phyloP scores from a whole-genome alignment of 768 basidiomycete species.

The Rhodocollybia butyracea region DNA sequence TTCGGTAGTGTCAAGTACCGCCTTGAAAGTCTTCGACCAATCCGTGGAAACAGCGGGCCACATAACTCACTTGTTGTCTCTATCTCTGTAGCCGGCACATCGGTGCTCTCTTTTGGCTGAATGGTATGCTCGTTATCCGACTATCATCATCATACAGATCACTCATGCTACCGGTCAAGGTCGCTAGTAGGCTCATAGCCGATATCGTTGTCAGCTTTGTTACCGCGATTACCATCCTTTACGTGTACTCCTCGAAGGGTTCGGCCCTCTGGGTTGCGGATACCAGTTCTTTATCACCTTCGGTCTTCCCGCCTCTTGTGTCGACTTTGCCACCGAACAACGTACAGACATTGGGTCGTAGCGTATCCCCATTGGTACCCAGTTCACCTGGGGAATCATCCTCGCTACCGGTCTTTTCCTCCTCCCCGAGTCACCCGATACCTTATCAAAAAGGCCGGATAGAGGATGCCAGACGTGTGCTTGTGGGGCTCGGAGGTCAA shows the following conservation, averaged over 20 bases:
- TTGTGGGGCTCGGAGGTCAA: constrained; percentile 61
- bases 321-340: constrained; percentile 64
- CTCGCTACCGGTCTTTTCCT: constrained; percentile 68
- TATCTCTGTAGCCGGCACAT: constrained; percentile 85
- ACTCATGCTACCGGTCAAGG: constrained; percentile 24
- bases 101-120: constrained; percentile 55
- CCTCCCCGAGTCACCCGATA: constrained; percentile 84
- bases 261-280: constrained; percentile 65
- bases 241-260: constrained; percentile 68
- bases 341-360: constrained; percentile 50
- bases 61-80: constrained; percentile 46
- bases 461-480: constrained; percentile 53
- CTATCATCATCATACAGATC: constrained; percentile 62
- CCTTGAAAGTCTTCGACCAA: too few relatives aligned
- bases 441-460: constrained; percentile 64
- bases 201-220: constrained; percentile 80
- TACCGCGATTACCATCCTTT: constrained; percentile 57
- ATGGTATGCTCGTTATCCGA: constrained; percentile 13
- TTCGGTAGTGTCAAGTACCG: too few relatives aligned
- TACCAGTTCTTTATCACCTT: constrained; percentile 78
- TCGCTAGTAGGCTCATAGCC: constrained; percentile 70
- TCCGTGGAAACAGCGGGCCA: constrained; percentile 47
- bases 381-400: constrained; percentile 77
- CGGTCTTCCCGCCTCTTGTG: constrained; percentile 68
- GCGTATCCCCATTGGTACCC: constrained; percentile 70